Conservation (phyloP, 2,329 filamentous ascomycete species). For the Fusarium sororula region DNA sequence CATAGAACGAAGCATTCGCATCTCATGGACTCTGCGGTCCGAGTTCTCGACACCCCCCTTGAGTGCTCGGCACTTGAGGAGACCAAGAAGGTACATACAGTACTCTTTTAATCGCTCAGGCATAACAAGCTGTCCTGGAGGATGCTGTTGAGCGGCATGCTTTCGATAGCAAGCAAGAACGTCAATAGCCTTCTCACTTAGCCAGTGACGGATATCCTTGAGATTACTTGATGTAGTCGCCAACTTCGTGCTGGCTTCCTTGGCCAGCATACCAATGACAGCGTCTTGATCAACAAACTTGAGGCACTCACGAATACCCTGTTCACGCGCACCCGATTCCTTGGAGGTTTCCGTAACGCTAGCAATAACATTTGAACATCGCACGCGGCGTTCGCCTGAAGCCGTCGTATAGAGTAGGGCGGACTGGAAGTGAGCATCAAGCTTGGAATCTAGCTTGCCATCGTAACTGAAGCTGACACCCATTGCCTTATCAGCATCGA, state of each 20-base stretch:
- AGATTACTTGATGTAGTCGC: conserved; percentile 73
- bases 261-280: conserved; percentile 86
- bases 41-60: conserved; percentile 92
- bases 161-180: conserved; percentile 92
- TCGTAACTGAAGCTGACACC: conserved; percentile 94
- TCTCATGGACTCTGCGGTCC: conserved; percentile 89
- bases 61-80: conserved; percentile 91
- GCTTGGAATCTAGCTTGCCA: conserved; percentile 94
- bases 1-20: conserved; percentile 90
- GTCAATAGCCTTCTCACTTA: conserved; percentile 93
- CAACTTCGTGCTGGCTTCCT: conserved; percentile 91
- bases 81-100: conserved; percentile 91
- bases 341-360: conserved; percentile 78
- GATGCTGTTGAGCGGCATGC: conserved; percentile 85
- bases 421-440: conserved; percentile 97
- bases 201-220: conserved; percentile 83
- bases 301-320: conserved; percentile 80
- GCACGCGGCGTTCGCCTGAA: conserved; percentile 85
- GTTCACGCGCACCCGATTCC: conserved; percentile 50
- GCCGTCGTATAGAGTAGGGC: conserved; percentile 95
- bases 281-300: conserved; percentile 97
- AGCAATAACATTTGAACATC: conserved; percentile 93
- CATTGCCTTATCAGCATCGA: conserved; percentile 94
- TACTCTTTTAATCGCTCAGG: conserved; percentile 97
- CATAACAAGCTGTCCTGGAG: conserved; percentile 91